These are phyloP conservation scores for Harrya chromipes DNA, from an alignment of 768 basidiomycete species.

Conservation along the genomic window DNA sequence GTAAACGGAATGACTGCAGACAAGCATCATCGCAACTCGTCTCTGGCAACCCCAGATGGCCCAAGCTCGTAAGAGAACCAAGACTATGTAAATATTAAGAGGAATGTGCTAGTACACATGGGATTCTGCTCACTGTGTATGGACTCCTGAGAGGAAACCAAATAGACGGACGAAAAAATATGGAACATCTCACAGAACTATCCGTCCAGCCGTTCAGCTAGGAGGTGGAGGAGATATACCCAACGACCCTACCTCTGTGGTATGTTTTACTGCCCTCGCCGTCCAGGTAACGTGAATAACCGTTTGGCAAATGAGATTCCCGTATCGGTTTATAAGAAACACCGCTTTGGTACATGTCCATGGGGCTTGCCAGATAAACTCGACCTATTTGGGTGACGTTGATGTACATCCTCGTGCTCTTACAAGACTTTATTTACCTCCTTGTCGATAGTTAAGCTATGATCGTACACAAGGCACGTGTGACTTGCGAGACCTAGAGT, in stretches of 20 bases:
- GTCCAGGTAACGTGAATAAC: conserved; percentile 2
- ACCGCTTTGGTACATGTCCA: conserved; percentile 8
- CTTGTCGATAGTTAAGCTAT: conserved; percentile 11
- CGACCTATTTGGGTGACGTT: conserved; percentile 1
- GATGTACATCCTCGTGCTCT: not conserved
- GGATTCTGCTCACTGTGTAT: conserved; percentile 12
- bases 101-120: not conserved
- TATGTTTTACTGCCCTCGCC: not conserved
- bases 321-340: conserved; percentile 18
- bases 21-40: not conserved
- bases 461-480: conserved; percentile 15
- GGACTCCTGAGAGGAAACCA: conserved; percentile 7
- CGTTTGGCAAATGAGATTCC: conserved; percentile 12
- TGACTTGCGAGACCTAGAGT: conserved; percentile 5
- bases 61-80: conserved; percentile 18
- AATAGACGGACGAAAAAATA: not conserved
- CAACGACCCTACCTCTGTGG: not conserved
- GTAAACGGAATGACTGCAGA: conserved; percentile 7
- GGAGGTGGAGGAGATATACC: not conserved
- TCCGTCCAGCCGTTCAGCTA: not conserved
- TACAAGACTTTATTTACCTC: conserved; percentile 8
- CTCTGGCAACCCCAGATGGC: conserved; percentile 16
- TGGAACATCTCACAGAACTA: conserved; percentile 7
- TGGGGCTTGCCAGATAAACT: conserved; percentile 16
- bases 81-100: not conserved